Evolutionary conservation across 768 basidiomycete genomes (phyloP).

Genomic region (Amylocystis lapponica): DNA sequence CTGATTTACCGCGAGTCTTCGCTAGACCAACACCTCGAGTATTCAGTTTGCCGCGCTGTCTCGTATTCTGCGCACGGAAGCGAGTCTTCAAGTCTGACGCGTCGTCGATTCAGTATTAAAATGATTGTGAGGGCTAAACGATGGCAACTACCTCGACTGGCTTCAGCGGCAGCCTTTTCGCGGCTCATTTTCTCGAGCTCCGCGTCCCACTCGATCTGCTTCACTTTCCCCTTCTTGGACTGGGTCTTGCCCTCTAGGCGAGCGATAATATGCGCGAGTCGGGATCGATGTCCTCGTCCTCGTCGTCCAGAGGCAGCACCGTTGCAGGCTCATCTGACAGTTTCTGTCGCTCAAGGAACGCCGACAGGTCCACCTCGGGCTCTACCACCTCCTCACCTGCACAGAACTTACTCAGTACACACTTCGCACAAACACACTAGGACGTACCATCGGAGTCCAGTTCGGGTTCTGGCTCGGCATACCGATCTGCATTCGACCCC

Average conservation of each 20-base stretch:
- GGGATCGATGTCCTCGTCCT: constrained; percentile 53
- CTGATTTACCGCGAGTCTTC: constrained; percentile 4
- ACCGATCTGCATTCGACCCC: constrained; percentile 68
- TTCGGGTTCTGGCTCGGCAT: constrained; percentile 63
- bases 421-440: not conserved
- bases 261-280: constrained; percentile 44
- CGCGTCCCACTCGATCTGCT: constrained; percentile 63
- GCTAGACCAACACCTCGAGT: constrained; percentile 9
- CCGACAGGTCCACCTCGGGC: constrained; percentile 67
- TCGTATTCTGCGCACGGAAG: constrained; percentile 22
- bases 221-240: constrained; percentile 57
- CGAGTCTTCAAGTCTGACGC: constrained; percentile 28
- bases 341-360: constrained; percentile 60
- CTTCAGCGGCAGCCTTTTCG: constrained; percentile 72
- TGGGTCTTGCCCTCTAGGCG: constrained; percentile 4
- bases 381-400: constrained; percentile 62
- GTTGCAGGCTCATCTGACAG: constrained; percentile 31
- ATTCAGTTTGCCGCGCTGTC: constrained; percentile 14
- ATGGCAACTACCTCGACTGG: constrained; percentile 55
- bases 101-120: no score
- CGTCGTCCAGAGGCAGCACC: constrained; percentile 12
- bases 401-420: not conserved
- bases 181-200: constrained; percentile 57
- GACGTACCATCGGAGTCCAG: constrained; percentile 65
- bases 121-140: not conserved